Percentiles rank a stretch among this genome's conserved stretches.
These are phyloP conservation scores for Aureobasidium sp. DNA, from an alignment of 2,329 filamentous ascomycete genomes.

Conservation along the genomic window DNA sequence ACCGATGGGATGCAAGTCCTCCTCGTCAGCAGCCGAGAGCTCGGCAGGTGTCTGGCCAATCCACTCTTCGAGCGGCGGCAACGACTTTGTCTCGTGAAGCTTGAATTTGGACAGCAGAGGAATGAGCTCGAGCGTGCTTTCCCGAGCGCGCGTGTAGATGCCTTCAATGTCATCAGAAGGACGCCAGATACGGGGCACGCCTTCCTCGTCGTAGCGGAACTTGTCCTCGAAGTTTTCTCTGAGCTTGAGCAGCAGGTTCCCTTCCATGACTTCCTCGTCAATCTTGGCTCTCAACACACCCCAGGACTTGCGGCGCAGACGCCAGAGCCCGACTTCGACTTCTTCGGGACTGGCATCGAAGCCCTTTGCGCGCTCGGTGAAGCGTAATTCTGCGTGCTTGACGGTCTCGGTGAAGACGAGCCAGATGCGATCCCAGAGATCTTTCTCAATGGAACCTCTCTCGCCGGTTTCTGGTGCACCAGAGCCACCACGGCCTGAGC, in stretches of 20 bases:
- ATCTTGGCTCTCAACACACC: conserved; percentile 81
- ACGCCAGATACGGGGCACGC: conserved; percentile 93
- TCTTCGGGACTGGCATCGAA: conserved; percentile 90
- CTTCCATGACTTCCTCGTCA: conserved; percentile 96
- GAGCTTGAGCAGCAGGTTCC: conserved; percentile 89
- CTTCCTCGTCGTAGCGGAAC: conserved; percentile 93
- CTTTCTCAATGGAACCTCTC: conserved; percentile 67
- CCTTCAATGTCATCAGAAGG: conserved; percentile 97
- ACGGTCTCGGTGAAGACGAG: conserved; percentile 75
- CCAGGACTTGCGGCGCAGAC: conserved; percentile 90
- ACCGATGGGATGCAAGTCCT: conserved; percentile 81
- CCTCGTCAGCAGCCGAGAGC: conserved; percentile 76
- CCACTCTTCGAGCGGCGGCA: conserved; percentile 78
- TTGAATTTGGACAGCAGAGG: conserved; percentile 82
- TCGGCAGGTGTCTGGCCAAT: conserved; percentile 70
- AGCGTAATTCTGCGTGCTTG: conserved; percentile 74
- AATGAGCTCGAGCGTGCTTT: conserved; percentile 85
- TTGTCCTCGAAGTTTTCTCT: conserved; percentile 99
- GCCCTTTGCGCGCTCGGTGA: conserved; percentile 81
- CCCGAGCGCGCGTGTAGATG: conserved; percentile 82
- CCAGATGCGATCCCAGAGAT: conserved; percentile 97
- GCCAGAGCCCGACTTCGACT: conserved; percentile 87
- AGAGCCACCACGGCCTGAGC: conserved; percentile 74
- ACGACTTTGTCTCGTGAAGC: conserved; percentile 63
- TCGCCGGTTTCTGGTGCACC: conserved; percentile 74